Evolutionary conservation across 148 eudicot genomes (phyloP), one percentile per base, ranked within the genome.

Genomic region (Diospyros kaki): DNA sequence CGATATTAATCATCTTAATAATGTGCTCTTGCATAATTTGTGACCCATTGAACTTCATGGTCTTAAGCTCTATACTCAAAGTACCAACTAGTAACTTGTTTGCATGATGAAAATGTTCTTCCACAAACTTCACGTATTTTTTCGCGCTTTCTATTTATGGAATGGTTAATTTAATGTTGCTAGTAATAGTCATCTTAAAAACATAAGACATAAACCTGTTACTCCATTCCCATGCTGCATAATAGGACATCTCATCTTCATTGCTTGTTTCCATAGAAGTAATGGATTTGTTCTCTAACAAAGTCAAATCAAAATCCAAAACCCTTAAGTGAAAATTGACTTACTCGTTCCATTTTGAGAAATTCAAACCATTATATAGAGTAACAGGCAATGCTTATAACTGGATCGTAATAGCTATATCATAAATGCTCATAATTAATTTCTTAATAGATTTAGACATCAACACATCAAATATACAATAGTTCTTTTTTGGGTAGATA

Each of bases 1-100:
- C 68, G 15, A 81, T 61, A 55, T 73, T 77, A 5, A 74, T 67
- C 66, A 81, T 76, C 17, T 77, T 44, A n/a, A 69, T 40, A 12
- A 76, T 17, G 52, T 76, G 80, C 12, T 66, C 68, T 12, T 68
- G 69, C 75, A 81, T 77, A 4, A 38, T 38, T 0, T 12, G 6
- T 0, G 43, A 13, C 8, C 73, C 48, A 75, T 40, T 53, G 52
- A 42, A 69, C 48, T 81, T 73, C 52, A 64, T 81, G 60, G 61
- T 77, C 1, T 75, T 61, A 4, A 77, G 50, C 2, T 39, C 17
- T 1, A 0, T 58, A 66, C 76, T 73, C 0, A 77, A 41, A 1
- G 48, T 81, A 4, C 75, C 66, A 39, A 55, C 75, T 44, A 55
- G 2, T 6, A 14, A 55, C 12, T 55, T 55, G 12, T 72, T 77